These are phyloP conservation scores for Heimioporus sp. DNA, from an alignment of 768 basidiomycete species.

Conservation along the genomic window DNA sequence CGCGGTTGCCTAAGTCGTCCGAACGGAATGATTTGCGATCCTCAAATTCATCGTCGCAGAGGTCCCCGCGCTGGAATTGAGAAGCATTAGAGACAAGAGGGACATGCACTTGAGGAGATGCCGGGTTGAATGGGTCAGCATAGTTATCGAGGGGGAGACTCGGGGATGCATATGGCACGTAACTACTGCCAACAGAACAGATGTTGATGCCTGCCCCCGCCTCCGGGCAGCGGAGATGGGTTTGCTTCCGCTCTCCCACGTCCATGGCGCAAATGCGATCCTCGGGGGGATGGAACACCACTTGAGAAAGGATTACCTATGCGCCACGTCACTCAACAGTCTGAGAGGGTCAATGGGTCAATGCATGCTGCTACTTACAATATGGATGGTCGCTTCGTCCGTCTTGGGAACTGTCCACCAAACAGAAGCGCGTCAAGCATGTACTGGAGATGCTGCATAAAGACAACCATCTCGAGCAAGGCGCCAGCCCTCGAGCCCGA, in stretches of 20 bases:
- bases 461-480: too few relatives aligned
- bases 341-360: too few relatives aligned
- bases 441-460: too few relatives aligned
- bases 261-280: constrained; percentile 82
- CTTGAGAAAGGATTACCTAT: constrained; percentile 86
- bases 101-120: constrained; percentile 62
- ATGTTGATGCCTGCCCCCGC: constrained; percentile 65
- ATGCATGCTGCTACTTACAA: too few relatives aligned
- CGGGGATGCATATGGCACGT: constrained; percentile 70
- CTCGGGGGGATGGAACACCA: constrained; percentile 84
- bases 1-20: constrained; percentile 80
- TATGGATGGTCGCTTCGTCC: too few relatives aligned
- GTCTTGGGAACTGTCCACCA: too few relatives aligned
- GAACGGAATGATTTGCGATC: constrained; percentile 70
- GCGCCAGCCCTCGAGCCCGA: too few relatives aligned
- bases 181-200: constrained; percentile 60
- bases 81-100: constrained; percentile 85
- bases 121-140: constrained; percentile 49
- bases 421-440: too few relatives aligned
- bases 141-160: constrained; percentile 44
- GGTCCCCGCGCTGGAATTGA: constrained; percentile 75
- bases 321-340: neutral
- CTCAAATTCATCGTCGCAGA: constrained; percentile 78
- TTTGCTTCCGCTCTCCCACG: constrained; percentile 82
- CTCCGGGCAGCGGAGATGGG: constrained; percentile 72